Evolutionary conservation across 2,329 filamentous ascomycete species (phyloP), one percentile per base, ranked within the genome.

Genomic region (Thelonectria olida): DNA sequence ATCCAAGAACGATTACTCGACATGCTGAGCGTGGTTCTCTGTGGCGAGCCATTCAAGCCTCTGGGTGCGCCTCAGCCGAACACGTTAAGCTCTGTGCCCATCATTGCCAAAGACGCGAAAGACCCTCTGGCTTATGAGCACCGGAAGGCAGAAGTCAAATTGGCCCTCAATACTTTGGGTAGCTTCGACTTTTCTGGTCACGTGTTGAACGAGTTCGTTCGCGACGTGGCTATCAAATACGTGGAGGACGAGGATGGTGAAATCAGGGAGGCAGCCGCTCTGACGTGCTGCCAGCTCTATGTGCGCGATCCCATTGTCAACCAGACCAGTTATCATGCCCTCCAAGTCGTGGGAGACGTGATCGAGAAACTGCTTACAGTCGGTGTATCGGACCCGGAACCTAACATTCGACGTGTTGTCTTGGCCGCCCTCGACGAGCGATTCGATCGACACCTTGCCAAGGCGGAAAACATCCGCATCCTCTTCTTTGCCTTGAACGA

Each of bases 241-340:
- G 95, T 99, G 41, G 95, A 99, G 69, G 96, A 97, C 65, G 95
- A 98, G 69, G 96, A 97, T 70, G 86, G 93, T 0, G 92, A 96
- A 66, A 97, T 97, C 51, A 89, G 96, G 61, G 95, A 97, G 77
- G 96, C 96, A 15, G 95, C 96, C 2, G 94, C 96, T 15, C 83
- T 99, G 63, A 99, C 96, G 5, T 98, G 96, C 78, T 99, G 96
- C 74, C 96, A 99, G 76, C 87, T 99, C 45, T 98, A 98, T 73
- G 92, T 98, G 45, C 90, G 93, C 69, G 96, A 99, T 74, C 96
- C 96, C 0, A 98, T 99, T 67, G 93, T 99, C 72, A 96, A 97
- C 71, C 96, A 99, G 79, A 97, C 95, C 7, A 98, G 96, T 75
- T 92, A 95, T 67, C 96, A 99, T 76, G 95, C 96, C 1, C 92